Evolutionary conservation across 306 rosid genomes (phyloP).

Genomic region (Dalbergia cochinchinensis): DNA sequence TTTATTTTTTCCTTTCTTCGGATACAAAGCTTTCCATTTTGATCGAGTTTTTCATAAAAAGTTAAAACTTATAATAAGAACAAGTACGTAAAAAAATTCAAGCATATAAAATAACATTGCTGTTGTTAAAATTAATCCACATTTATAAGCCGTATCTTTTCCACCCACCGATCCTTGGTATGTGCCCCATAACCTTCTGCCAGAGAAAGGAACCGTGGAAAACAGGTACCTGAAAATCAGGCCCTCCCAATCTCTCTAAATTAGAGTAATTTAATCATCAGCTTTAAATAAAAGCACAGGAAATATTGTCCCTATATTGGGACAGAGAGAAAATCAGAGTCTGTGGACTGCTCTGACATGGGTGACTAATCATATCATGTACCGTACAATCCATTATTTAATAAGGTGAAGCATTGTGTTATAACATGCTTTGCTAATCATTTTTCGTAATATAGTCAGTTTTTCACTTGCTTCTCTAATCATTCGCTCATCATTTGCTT

Average conservation of each 20-base stretch:
- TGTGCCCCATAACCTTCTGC: background rate
- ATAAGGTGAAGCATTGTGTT: background rate
- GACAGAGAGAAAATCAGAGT: conserved; percentile 3
- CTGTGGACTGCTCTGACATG: conserved; percentile 6
- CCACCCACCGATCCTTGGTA: conserved; percentile 28
- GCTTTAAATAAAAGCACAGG: conserved; percentile 2
- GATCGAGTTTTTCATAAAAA: no score
- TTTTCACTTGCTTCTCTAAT: background rate
- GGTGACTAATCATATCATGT: background rate
- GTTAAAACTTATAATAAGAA: no score
- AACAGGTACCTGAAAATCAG: conserved; percentile 18
- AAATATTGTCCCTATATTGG: conserved; percentile 11
- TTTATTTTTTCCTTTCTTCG: no score
- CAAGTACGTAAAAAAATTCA: no score
- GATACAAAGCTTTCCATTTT: background rate
- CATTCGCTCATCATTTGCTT: conserved; percentile 4
- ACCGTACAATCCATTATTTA: background rate
- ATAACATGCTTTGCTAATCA: conserved; percentile 10
- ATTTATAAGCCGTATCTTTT: background rate
- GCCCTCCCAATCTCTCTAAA: background rate
- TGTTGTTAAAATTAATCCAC: no score
- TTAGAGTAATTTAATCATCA: background rate
- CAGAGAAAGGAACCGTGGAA: conserved; percentile 7
- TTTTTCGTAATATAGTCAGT: background rate
- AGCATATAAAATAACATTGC: background rate